Base-by-base conservation (phyloP, 2,329 filamentous ascomycete species). In the Fusarium papillatum region DNA sequence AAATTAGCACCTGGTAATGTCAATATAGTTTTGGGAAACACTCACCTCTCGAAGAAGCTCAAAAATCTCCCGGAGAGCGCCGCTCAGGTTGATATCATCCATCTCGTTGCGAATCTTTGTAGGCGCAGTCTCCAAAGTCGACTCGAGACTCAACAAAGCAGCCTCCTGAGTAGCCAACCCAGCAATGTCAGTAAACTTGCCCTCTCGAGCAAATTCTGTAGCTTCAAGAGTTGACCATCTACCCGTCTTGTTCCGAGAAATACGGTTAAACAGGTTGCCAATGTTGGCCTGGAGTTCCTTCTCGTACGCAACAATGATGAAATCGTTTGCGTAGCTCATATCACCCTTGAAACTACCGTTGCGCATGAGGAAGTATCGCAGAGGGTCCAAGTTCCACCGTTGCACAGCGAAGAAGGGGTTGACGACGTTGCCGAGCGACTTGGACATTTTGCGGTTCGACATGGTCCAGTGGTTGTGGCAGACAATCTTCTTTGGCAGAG, bases 401-500 rank as follows among this genome's bases (percentile, higher is more conserved):
- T 98, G 93, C 60, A 98, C 90, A 16, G 97, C 97, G 77, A 95
- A 95, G 81, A 97, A 95, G 0, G 97, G 97, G 80, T 98, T 97
- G 53, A 99, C 96, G 2, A 98, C 96, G 82, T 98, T 98, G 73
- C 97, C 97, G 3, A 94, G 91, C 2, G 95, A 98, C 84, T 99
- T 99, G 72, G 96, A 96, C 96, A 99, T 99, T 84, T 99, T 99
- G 78, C 93, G 91, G 65, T 92, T 92, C 68, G 94, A 95, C 85
- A 99, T 93, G 17, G 95, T 98, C 97, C 97, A 99, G 83, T 99
- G 97, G 3, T 93, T 95, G 82, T 99, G 97, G 64, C 95, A 95
- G 4, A 99, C 87, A 38, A 99, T 90, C 74, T 92, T 92, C 80
- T 92, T 93, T 1, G 97, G 95, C 1, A 94, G 87, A 2, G 95